Percentiles rank a stretch among this genome's conserved stretches.
These are phyloP conservation scores for Fusarium lateritium DNA, from an alignment of 2,329 filamentous ascomycete genomes.

Conservation along the genomic window DNA sequence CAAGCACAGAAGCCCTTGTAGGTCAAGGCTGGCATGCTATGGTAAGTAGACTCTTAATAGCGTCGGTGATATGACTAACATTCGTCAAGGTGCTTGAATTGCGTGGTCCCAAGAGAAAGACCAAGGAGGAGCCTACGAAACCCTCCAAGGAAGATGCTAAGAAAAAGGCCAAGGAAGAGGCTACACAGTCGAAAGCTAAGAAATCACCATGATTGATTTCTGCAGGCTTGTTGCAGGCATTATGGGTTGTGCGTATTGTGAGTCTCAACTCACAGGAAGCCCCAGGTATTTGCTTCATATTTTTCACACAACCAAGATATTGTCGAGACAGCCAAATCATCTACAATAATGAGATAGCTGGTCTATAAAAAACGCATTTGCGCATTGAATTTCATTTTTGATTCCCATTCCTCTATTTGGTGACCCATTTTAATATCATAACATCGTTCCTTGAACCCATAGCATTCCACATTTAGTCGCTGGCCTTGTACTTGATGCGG, in stretches of 20 bases:
- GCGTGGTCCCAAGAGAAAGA: conserved; percentile 44
- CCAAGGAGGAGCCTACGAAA: conserved; percentile 45
- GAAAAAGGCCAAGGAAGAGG: conserved; percentile 36
- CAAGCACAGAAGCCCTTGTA: conserved; percentile 79
- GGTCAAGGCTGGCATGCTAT: conserved; percentile 88
- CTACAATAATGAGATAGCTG: conserved; percentile 44
- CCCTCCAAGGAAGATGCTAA: conserved; percentile 44
- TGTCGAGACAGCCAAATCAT: conserved; percentile 20
- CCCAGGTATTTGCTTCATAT: conserved; percentile 20
- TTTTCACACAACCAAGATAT: conserved; percentile 25
- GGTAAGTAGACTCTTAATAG: conserved; percentile 63
- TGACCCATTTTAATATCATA: conserved; percentile 27
- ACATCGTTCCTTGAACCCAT: conserved; percentile 9
- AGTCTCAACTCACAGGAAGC: conserved; percentile 19
- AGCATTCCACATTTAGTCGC: conserved; percentile 59
- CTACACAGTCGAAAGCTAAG: conserved; percentile 18
- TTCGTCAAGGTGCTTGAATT: conserved; percentile 44
- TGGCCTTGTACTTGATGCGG: conserved; percentile 74
- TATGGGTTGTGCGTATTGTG: conserved; percentile 1
- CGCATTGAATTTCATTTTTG: conserved; percentile 12
- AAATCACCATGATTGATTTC: conserved; percentile 18
- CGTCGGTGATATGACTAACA: conserved; percentile 13
- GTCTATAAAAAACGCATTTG: conserved; percentile 32
- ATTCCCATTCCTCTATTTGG: conserved; percentile 18
- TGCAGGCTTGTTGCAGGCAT: conserved; percentile 4